These are phyloP conservation scores for Allium fistulosum DNA, from an alignment of 106 monocot genomes.

Conservation along the genomic window DNA sequence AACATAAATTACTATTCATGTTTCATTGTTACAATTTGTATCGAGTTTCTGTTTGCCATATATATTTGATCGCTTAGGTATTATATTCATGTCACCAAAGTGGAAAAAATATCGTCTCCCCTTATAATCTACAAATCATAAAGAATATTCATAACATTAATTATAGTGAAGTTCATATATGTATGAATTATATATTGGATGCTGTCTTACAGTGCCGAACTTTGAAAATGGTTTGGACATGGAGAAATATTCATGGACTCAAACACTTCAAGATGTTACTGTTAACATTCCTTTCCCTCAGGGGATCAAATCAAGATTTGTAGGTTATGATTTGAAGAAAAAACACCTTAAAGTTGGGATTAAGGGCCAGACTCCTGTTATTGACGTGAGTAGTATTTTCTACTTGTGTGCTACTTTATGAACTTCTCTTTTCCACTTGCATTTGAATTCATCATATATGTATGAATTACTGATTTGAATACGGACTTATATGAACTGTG, in stretches of 20 bases:
- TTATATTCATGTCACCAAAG: too few species aligned
- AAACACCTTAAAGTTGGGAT: slow-evolving; percentile 85
- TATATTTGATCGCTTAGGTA: too few species aligned
- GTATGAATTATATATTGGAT: too few species aligned
- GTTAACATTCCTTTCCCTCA: slow-evolving; percentile 66
- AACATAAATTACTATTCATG: too few species aligned
- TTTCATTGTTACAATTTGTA: too few species aligned
- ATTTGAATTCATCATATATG: background rate
- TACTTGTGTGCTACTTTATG: background rate
- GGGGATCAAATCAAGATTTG: slow-evolving; percentile 77
- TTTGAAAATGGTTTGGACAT: slow-evolving; percentile 91
- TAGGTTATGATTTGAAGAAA: slow-evolving; percentile 84
- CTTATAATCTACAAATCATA: too few species aligned
- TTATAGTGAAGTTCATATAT: too few species aligned
- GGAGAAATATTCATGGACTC: slow-evolving; percentile 86
- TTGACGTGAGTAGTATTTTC: slow-evolving; percentile 61
- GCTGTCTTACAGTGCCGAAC: slow-evolving; percentile 51
- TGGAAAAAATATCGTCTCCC: too few species aligned
- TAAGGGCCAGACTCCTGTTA: slow-evolving; percentile 73
- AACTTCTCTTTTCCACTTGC: background rate
- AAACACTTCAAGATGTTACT: slow-evolving; percentile 75
- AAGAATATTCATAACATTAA: too few species aligned
- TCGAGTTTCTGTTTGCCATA: too few species aligned
- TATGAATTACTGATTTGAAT: background rate
- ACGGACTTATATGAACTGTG: background rate